A percentile compares a stretch with the other conserved stretches of the same genome.
Evolutionary conservation across 2,329 filamentous ascomycete species (phyloP).

Genomic region (Xylariaceae sp.): DNA sequence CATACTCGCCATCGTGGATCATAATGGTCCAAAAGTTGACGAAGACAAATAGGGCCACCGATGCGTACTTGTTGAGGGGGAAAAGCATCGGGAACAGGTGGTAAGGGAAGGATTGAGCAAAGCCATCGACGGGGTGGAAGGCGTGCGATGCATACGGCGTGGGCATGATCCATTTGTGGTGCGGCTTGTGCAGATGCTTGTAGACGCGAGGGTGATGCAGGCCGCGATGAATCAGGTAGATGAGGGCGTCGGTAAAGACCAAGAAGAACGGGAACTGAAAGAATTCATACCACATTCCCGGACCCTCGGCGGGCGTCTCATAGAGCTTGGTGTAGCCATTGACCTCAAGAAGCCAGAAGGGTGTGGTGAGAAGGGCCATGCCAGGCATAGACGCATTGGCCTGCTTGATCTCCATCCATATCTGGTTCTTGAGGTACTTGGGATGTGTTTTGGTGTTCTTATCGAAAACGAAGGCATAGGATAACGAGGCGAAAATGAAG

Average conservation of each 20-base stretch:
- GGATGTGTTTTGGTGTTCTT: constrained; percentile 85
- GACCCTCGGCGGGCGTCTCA: constrained; percentile 70
- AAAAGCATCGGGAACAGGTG: constrained; percentile 91
- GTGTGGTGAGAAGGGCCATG: constrained; percentile 78
- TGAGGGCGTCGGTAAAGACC: constrained; percentile 70
- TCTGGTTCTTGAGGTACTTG: constrained; percentile 92
- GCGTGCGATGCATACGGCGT: constrained; percentile 89
- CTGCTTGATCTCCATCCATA: constrained; percentile 79
- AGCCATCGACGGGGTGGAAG: constrained; percentile 93
- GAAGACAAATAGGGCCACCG: constrained; percentile 80
- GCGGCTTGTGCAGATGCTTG: constrained; percentile 89
- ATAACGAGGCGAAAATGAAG: constrained; percentile 77
- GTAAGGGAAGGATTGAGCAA: constrained; percentile 82
- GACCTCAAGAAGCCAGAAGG: constrained; percentile 78
- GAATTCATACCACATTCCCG: constrained; percentile 72
- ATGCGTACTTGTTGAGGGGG: constrained; percentile 86
- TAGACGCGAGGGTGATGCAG: constrained; percentile 73
- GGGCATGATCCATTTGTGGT: constrained; percentile 99
- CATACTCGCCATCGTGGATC: constrained; percentile 94
- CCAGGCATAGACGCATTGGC: constrained; percentile 71
- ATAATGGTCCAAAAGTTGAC: constrained; percentile 97
- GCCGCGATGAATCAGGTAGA: constrained; percentile 76
- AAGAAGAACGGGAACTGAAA: constrained; percentile 81
- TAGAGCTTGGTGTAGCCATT: constrained; percentile 85
- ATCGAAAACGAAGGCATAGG: constrained; percentile 87